phyloP scores from a whole-genome alignment of 176 grass and related monocot genomes.

The Ensete ventricosum region DNA sequence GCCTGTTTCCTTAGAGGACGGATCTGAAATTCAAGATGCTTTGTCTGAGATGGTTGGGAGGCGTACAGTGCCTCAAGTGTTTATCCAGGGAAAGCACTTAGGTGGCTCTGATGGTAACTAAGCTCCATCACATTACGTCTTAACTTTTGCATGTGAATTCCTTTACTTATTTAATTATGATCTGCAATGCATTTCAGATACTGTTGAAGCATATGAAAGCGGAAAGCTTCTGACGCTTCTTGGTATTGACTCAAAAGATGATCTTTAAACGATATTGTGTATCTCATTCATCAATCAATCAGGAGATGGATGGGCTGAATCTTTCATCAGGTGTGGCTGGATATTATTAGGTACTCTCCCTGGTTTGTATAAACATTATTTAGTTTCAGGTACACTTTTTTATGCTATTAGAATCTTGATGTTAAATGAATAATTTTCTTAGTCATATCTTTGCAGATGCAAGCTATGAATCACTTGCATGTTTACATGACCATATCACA shows the following conservation, averaged over 20 bases:
- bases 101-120: conserved; percentile 61
- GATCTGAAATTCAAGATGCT: conserved; percentile 55
- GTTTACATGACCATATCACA: too few relatives aligned
- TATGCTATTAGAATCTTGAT: not conserved
- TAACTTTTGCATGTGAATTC: not conserved
- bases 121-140: not conserved
- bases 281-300: not conserved
- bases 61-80: conserved; percentile 66
- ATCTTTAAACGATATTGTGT: conserved; percentile 30
- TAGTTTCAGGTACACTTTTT: not conserved
- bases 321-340: not conserved
- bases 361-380: not conserved
- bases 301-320: not conserved
- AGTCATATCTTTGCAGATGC: too few relatives aligned
- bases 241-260: conserved; percentile 33
- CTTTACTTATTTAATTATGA: not conserved
- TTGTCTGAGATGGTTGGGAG: conserved; percentile 37
- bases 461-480: too few relatives aligned
- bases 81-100: conserved; percentile 54
- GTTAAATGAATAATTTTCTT: not conserved
- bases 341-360: not conserved
- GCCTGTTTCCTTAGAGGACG: conserved; percentile 33
- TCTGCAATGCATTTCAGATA: conserved; percentile 33
- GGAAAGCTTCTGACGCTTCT: conserved; percentile 46
- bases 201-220: conserved; percentile 49